These are phyloP conservation scores for Cyberlindnera saturnus DNA, from an alignment of 805 yeast genomes.

Conservation along the genomic window DNA sequence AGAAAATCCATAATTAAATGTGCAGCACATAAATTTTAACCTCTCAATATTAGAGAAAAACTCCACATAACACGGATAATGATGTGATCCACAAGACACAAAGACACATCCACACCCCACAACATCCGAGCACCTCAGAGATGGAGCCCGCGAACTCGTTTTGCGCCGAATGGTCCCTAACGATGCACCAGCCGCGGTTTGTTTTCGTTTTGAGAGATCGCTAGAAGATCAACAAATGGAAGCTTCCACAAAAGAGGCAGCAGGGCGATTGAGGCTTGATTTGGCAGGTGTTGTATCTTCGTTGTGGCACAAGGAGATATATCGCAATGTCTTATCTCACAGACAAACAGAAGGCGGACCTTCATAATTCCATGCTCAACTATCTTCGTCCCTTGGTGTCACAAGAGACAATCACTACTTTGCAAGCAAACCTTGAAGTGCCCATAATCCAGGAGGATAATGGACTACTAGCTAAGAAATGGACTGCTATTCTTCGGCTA, in stretches of 20 bases:
- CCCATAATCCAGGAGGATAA: conserved; percentile 21
- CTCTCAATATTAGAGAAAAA: no score
- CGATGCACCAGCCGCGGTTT: background rate
- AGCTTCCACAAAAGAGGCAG: no score
- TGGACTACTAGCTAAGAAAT: conserved; percentile 61
- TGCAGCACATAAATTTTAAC: no score
- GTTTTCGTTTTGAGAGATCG: background rate
- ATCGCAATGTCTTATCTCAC: conserved; percentile 28
- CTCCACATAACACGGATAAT: no score
- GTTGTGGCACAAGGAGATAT: background rate
- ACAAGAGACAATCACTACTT: conserved; percentile 3
- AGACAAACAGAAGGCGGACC: conserved; percentile 38
- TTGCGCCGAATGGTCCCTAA: no score
- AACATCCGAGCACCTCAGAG: background rate
- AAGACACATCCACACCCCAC: background rate
- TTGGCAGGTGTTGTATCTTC: no score
- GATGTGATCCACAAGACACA: no score
- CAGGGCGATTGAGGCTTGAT: no score
- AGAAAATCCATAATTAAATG: no score
- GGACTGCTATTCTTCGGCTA: conserved; percentile 79
- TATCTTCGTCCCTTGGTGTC: conserved; percentile 34
- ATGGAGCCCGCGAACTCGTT: background rate
- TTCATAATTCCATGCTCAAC: conserved; percentile 41
- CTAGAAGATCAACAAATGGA: no score
- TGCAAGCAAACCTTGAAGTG: conserved; percentile 20